Evolutionary conservation across 1,284 basidiomycete genomes (phyloP), one percentile per base, ranked within the genome.

Genomic region (Pseudozyma pruni): DNA sequence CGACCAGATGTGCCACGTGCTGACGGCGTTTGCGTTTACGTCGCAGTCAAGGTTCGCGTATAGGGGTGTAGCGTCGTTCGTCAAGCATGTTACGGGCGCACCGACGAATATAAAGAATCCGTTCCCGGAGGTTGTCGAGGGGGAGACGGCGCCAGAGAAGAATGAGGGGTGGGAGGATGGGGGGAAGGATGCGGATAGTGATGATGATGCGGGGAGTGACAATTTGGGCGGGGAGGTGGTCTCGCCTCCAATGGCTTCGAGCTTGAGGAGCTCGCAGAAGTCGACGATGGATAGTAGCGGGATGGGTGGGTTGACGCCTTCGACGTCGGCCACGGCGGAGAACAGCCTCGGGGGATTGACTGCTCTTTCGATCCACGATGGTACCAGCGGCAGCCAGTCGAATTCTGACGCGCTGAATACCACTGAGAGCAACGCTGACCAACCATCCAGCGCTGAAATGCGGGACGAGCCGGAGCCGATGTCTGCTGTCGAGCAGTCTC

Each of bases 1-100:
- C 54, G 78, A 81, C 46, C 85, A 84, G 22, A 84, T 84, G 42
- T 86, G 86, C 63, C 86, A 87, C 76, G 84, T 84, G 37, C 69
- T 85, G 8, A 82, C 84, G 5, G 70, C 84, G 27, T 84, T 85
- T 61, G 80, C 83, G 0, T 84, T 84, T 49, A 83, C 84, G 2
- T 79, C 76, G 14, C 81, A 83, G 27, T 83, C 83, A 23, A 77
- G 80, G 48, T 84, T 82, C 57, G 83, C 78, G 34, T 85, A 81
- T 64, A 66, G 84, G 2, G 81, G 74, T 1, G 78, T 84, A 44
- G 82, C 79, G 1, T 80, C 67, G 22, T 85, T 83, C 48, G 72
- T 78, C 44, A 82, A 82, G 63, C 76, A 76, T 42, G 81, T 83
- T 11, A 83, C 82, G 7, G 74, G 72, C 4, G 80, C 81, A 10